Conservation (phyloP, 2,329 filamentous ascomycete genomes). For the Chalaropsis thielavioides region DNA sequence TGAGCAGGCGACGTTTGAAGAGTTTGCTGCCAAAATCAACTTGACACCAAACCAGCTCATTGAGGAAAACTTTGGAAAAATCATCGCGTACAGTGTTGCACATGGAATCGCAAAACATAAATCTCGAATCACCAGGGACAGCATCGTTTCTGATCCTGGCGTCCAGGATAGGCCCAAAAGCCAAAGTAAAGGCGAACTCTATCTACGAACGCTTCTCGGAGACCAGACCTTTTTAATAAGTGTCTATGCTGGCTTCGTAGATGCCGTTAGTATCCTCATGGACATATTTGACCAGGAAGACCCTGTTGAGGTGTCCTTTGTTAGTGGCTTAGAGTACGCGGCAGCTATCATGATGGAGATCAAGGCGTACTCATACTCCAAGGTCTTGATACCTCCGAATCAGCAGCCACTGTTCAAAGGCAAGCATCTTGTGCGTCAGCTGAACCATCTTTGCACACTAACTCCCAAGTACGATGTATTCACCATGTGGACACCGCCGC, state of each 20-base stretch:
- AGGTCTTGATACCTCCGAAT: conserved; percentile 51
- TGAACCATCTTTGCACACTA: conserved; percentile 63
- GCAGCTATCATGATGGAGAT: conserved; percentile 54
- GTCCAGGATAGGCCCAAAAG: neutral
- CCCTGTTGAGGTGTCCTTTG: conserved; percentile 52
- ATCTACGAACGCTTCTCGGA: conserved; percentile 43
- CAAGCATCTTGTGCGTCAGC: conserved; percentile 58
- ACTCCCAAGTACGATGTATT: conserved; percentile 46
- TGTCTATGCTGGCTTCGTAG: conserved; percentile 56
- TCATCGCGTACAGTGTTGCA: conserved; percentile 70
- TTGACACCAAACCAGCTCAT: conserved; percentile 44
- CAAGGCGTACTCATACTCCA: conserved; percentile 51
- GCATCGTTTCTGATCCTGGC: neutral
- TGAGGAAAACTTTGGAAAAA: conserved; percentile 56
- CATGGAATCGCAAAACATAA: conserved; percentile 28
- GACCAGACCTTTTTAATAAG: conserved; percentile 47
- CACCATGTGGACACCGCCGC: conserved; percentile 59
- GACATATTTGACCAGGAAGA: conserved; percentile 65
- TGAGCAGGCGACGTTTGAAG: conserved; percentile 46
- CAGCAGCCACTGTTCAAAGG: conserved; percentile 80
- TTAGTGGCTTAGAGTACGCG: conserved; percentile 45
- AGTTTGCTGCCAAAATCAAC: conserved; percentile 45
- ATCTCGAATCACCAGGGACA: neutral
- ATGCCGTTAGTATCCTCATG: conserved; percentile 64
- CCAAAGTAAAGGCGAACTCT: conserved; percentile 15